phyloP scores from a whole-genome alignment of 257 asterid genomes.

The Rhazya stricta region DNA sequence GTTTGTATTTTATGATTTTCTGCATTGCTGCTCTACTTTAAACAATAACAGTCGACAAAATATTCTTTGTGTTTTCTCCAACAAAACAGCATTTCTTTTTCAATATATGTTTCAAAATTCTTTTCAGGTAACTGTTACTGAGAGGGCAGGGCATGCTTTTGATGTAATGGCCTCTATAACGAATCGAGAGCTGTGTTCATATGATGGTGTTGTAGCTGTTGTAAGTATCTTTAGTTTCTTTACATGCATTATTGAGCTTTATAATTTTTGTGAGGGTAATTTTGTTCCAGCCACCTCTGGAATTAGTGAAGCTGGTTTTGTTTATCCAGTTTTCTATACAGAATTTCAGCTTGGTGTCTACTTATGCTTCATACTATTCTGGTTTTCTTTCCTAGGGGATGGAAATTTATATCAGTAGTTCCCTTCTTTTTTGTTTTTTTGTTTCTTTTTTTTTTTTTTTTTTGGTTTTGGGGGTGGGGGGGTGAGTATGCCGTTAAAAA shows the following conservation, averaged over 20 bases:
- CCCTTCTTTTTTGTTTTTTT: too few species aligned
- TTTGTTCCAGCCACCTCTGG: conserved; percentile 7
- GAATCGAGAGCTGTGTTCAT: conserved; percentile 56
- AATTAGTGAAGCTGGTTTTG: background rate
- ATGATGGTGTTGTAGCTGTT: conserved; percentile 87
- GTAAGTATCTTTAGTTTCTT: conserved; percentile 52
- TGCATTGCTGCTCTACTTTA: background rate
- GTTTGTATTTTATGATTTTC: background rate
- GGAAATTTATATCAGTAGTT: background rate
- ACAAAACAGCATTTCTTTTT: background rate
- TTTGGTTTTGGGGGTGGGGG: too few species aligned
- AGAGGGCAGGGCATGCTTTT: conserved; percentile 86
- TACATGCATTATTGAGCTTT: background rate
- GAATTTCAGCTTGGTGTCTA: background rate
- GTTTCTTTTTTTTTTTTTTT: too few species aligned
- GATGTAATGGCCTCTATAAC: conserved; percentile 68
- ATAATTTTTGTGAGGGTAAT: conserved; percentile 1
- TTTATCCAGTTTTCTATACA: background rate
- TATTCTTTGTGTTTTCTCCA: background rate
- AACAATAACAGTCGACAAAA: background rate
- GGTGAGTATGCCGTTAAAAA: background rate
- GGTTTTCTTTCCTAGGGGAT: background rate
- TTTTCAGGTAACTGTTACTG: conserved; percentile 74
- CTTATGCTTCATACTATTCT: background rate
- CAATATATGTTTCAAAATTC: conserved; percentile 13